phyloP scores from a whole-genome alignment of 2,329 filamentous ascomycete genomes.

The Sclerotinia glacialis region DNA sequence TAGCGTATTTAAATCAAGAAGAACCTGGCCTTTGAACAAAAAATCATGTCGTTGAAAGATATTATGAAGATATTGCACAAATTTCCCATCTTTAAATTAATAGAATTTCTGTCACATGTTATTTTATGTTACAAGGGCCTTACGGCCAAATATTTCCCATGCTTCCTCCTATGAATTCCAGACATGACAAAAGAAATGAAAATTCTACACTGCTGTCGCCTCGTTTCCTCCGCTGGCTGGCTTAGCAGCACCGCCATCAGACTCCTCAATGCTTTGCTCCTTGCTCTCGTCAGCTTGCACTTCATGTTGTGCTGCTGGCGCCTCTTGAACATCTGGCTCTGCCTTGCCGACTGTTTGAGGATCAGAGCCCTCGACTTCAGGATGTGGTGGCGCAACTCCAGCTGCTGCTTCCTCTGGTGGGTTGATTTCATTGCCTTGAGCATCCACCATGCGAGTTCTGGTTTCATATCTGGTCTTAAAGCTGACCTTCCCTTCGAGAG shows the following conservation, averaged over 20 bases:
- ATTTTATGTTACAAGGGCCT: constrained; percentile 22
- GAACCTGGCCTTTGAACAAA: not conserved
- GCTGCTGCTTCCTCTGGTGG: constrained; percentile 27
- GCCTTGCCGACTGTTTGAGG: constrained; percentile 52
- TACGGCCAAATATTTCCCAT: constrained; percentile 15
- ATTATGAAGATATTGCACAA: not conserved
- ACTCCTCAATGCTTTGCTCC: constrained; percentile 54
- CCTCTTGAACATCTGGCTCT: constrained; percentile 43
- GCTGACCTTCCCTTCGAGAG: constrained; percentile 85
- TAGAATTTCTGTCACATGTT: constrained; percentile 13
- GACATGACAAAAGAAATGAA: constrained; percentile 28
- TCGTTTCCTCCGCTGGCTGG: constrained; percentile 63
- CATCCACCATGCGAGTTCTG: constrained; percentile 80
- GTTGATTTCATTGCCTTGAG: constrained; percentile 69
- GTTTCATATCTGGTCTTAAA: constrained; percentile 97
- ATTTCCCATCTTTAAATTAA: not conserved
- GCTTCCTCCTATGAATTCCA: not conserved
- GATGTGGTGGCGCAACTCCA: constrained; percentile 39
- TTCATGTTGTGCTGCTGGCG: constrained; percentile 40
- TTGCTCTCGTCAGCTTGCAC: constrained; percentile 55
- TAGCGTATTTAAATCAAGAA: not conserved
- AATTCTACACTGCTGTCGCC: constrained; percentile 42
- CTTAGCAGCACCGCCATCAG: constrained; percentile 47
- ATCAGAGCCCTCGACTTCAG: constrained; percentile 54
- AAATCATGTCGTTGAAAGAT: not conserved